phyloP scores from a whole-genome alignment of 2,329 filamentous ascomycete species.

The Diaporthe caulivora region DNA sequence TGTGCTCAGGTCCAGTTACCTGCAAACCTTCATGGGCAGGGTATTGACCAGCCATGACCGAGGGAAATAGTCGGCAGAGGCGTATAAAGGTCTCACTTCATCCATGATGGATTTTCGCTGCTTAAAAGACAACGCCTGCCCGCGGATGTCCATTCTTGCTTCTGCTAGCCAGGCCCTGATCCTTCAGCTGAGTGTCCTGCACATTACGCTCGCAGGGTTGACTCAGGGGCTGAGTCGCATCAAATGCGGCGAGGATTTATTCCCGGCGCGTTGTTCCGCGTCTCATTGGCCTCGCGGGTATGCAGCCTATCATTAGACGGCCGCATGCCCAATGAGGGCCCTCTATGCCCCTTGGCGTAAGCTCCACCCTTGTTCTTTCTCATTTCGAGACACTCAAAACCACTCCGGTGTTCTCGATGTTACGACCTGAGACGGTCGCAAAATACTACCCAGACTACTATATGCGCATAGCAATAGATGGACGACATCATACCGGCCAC shows the following conservation, averaged over 20 bases:
- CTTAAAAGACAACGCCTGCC: background rate
- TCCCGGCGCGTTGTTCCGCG: background rate
- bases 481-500: background rate
- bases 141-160: background rate
- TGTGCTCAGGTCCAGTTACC: background rate
- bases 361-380: background rate
- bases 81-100: background rate
- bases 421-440: slow-evolving; percentile 1
- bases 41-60: slow-evolving; percentile 17
- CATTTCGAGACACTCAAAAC: slow-evolving; percentile 1
- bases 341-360: background rate
- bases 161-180: background rate
- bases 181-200: slow-evolving; percentile 11
- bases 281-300: slow-evolving; percentile 1
- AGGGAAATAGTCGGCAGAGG: background rate
- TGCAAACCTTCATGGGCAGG: slow-evolving; percentile 25
- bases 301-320: slow-evolving; percentile 12
- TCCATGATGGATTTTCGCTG: background rate
- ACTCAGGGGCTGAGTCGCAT: slow-evolving; percentile 16
- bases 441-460: background rate
- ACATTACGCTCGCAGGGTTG: slow-evolving; percentile 5
- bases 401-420: background rate
- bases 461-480: background rate
- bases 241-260: background rate
- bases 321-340: background rate